phyloP scores from a whole-genome alignment of 164 flowering plant species.

The Aristolochia contorta region DNA sequence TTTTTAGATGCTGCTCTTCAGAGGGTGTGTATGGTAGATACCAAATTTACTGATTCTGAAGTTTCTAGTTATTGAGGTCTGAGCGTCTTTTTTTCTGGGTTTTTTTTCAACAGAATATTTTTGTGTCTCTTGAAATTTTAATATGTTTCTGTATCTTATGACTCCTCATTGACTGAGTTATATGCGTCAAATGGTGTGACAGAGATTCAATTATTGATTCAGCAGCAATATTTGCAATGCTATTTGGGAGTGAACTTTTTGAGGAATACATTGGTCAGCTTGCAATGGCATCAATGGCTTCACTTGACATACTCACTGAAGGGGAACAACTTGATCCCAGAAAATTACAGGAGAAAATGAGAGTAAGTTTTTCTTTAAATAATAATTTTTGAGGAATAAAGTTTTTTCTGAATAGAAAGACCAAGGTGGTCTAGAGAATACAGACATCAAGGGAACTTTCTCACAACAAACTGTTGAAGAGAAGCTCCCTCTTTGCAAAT shows the following conservation, averaged over 20 bases:
- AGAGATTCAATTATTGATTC: slow-evolving; percentile 95
- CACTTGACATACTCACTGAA: slow-evolving; percentile 80
- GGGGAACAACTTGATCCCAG: slow-evolving; percentile 78
- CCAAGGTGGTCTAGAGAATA: too few species aligned
- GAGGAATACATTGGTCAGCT: slow-evolving; percentile 98
- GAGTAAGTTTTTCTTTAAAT: slow-evolving; percentile 32
- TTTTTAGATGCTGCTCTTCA: too few species aligned
- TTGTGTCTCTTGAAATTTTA: background rate
- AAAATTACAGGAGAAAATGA: slow-evolving; percentile 91
- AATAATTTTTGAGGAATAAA: background rate
- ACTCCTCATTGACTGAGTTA: background rate
- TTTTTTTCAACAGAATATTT: background rate
- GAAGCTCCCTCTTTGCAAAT: too few species aligned
- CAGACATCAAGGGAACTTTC: too few species aligned
- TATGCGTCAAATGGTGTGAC: slow-evolving; percentile 9
- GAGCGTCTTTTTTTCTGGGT: background rate
- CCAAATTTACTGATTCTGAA: background rate
- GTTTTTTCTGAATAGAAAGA: too few species aligned
- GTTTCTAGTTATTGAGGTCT: background rate
- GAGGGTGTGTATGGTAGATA: background rate
- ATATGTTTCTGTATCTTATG: background rate
- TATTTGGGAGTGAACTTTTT: slow-evolving; percentile 98
- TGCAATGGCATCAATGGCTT: slow-evolving; percentile 99
- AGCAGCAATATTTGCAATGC: slow-evolving; percentile 99
- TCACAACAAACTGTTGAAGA: too few species aligned